A percentile compares a stretch with the other conserved stretches of the same genome.
Evolutionary conservation across 208 protist species (phyloP).

Genomic region (Endotrypanum monterogeii): DNA sequence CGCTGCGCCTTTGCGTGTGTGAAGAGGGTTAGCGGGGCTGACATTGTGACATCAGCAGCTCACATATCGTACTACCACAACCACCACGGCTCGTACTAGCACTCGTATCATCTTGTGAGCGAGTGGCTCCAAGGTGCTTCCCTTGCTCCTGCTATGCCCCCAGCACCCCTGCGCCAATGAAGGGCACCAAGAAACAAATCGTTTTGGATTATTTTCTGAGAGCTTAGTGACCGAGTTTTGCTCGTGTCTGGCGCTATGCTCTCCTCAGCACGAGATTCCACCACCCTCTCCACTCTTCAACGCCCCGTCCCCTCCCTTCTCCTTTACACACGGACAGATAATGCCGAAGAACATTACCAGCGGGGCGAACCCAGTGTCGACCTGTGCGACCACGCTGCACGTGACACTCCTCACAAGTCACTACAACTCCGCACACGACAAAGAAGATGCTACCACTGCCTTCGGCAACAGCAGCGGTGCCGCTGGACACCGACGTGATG

Average conservation of each 20-base stretch:
- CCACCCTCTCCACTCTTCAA: not conserved
- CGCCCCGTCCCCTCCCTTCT: not conserved
- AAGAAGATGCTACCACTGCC: slow-evolving; percentile 4
- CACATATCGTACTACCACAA: no score
- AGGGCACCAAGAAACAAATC: not conserved
- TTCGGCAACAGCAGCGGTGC: not conserved
- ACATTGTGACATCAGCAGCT: not conserved
- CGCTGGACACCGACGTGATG: slow-evolving; percentile 5
- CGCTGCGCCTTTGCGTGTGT: not conserved
- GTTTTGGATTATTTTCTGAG: no score
- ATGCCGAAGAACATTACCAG: not conserved
- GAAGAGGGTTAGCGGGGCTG: not conserved
- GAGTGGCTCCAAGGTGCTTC: not conserved
- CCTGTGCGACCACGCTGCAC: slow-evolving; percentile 25
- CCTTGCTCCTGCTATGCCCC: not conserved
- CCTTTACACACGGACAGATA: not conserved
- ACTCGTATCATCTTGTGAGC: no score
- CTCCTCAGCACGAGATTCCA: not conserved
- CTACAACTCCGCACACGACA: slow-evolving; percentile 5
- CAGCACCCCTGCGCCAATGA: not conserved
- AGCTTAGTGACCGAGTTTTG: not conserved
- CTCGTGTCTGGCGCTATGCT: not conserved
- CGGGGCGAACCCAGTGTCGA: not conserved
- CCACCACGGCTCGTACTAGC: no score
- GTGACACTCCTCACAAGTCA: slow-evolving; percentile 30